Base-by-base conservation (phyloP, 495 filamentous ascomycete genomes). In the Cudoniella acicularis region DNA sequence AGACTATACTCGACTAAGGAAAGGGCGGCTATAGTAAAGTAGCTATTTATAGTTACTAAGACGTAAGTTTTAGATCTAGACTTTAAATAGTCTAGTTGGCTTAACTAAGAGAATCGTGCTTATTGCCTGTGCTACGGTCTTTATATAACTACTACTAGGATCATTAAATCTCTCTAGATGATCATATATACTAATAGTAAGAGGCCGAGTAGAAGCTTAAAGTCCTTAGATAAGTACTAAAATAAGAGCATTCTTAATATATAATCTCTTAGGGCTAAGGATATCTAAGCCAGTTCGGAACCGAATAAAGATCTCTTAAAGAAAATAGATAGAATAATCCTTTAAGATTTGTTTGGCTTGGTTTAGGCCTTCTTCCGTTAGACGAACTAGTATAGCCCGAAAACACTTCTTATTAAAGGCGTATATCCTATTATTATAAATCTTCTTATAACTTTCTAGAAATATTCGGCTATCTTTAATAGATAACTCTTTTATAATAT, bases 391-490 rank as follows among this genome's bases (percentile, higher is more conserved):
- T 18, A 48, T 18, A 23, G 21, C 45, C 6, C 21, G n/a, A 48
- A 48, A 48, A 48, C 45, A 48, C 45, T 48, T 48, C 45, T 48
- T 23, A 48, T 48, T 23, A 48, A 48, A 48, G 21, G 45, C 45
- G 17, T 48, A 48, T 23, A 18, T 48, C 17, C 45, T 23, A 48
- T 48, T 48, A 23, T 23, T 48, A 23, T 48, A 48, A 48, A 48
- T 48, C 45, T 48, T 18, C 17, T 23, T 18, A 23, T 23, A 48
- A 48, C 45, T 48, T 23, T 18, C n/a, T n/a, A 48, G 21, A 23
- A 48, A 48, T 4, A 18, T 48, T 18, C n/a, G 45, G 21, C 17
- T n/a, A 23, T 48, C 45, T 48, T 48, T 23, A 48, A 48, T 48
- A 48, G 45, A n/a, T 23, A 48, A 48, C n/a, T 48, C 45, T 48